Evolutionary conservation across 352 stramenopile species (phyloP).

Genomic region (Paralagenidium karlingii): DNA sequence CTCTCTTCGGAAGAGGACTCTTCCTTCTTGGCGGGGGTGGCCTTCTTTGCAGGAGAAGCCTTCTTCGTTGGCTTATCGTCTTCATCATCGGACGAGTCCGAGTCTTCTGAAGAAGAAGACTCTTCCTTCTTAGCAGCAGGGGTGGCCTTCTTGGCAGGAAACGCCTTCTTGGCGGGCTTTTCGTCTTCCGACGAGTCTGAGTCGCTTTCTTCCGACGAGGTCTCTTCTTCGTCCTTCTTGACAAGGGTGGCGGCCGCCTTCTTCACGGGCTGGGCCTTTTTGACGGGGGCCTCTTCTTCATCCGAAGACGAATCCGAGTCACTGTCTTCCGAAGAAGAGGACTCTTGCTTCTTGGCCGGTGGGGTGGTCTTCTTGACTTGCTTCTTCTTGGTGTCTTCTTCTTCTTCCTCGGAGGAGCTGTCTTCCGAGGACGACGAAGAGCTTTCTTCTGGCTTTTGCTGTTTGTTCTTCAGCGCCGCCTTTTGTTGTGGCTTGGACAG

Average conservation of each 20-base stretch:
- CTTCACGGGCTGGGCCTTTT: conserved; percentile 24
- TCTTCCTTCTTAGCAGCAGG: conserved; percentile 25
- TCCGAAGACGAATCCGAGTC: conserved; percentile 8
- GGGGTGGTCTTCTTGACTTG: conserved; percentile 8
- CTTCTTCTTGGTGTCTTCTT: conserved; percentile 10
- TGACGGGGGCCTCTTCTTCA: conserved; percentile 13
- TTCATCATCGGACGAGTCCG: conserved; percentile 42
- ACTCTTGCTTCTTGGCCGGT: conserved; percentile 7
- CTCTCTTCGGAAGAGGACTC: conserved; percentile 18
- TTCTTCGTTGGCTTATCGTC: too few species aligned
- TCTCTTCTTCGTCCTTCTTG: conserved; percentile 1
- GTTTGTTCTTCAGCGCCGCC: neutral
- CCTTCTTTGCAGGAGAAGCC: conserved; percentile 8
- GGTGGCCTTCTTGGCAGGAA: conserved; percentile 19
- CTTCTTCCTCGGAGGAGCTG: conserved; percentile 18
- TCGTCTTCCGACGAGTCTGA: conserved; percentile 6
- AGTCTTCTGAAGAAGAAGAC: conserved; percentile 10
- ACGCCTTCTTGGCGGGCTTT: conserved; percentile 4
- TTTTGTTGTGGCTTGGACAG: neutral
- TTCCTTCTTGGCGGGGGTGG: conserved; percentile 20
- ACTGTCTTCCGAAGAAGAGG: conserved; percentile 4
- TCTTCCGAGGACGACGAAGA: conserved; percentile 1
- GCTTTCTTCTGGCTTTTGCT: neutral
- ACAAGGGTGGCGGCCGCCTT: conserved; percentile 11
- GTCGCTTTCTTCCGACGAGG: conserved; percentile 17